These are phyloP conservation scores for Verticillium alfalfae DNA, from an alignment of 2,329 filamentous ascomycete genomes.

Conservation along the genomic window DNA sequence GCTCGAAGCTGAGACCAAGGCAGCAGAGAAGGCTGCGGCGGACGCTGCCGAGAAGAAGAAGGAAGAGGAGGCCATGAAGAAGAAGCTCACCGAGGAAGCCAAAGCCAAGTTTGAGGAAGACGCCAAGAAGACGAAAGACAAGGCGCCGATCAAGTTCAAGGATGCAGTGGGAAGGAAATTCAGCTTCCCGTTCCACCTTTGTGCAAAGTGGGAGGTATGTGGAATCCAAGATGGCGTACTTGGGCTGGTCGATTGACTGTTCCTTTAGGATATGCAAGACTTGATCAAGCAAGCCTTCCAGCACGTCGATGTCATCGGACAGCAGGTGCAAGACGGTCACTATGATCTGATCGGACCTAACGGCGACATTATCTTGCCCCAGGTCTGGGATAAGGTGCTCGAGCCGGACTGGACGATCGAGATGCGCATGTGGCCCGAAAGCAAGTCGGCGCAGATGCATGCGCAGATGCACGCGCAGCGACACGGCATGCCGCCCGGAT, in stretches of 20 bases:
- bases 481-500: background rate
- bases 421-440: slow-evolving; percentile 61
- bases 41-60: slow-evolving; percentile 41
- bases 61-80: slow-evolving; percentile 45
- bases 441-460: slow-evolving; percentile 6
- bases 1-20: slow-evolving; percentile 31
- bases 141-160: slow-evolving; percentile 80
- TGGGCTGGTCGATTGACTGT: slow-evolving; percentile 14
- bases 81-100: slow-evolving; percentile 51
- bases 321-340: slow-evolving; percentile 70
- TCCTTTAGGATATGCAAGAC: slow-evolving; percentile 72
- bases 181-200: slow-evolving; percentile 83
- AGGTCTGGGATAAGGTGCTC: slow-evolving; percentile 76
- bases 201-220: slow-evolving; percentile 76
- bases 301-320: slow-evolving; percentile 70
- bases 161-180: slow-evolving; percentile 89
- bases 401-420: slow-evolving; percentile 70
- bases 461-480: slow-evolving; percentile 2
- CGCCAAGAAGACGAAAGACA: slow-evolving; percentile 44
- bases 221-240: background rate
- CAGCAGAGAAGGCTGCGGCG: slow-evolving; percentile 25
- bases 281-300: slow-evolving; percentile 80
- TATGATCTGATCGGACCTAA: slow-evolving; percentile 77
- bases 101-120: slow-evolving; percentile 43
- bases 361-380: slow-evolving; percentile 75